Base-by-base conservation (phyloP, 2,329 filamentous ascomycete species). In the Gaeumannomyces tritici region DNA sequence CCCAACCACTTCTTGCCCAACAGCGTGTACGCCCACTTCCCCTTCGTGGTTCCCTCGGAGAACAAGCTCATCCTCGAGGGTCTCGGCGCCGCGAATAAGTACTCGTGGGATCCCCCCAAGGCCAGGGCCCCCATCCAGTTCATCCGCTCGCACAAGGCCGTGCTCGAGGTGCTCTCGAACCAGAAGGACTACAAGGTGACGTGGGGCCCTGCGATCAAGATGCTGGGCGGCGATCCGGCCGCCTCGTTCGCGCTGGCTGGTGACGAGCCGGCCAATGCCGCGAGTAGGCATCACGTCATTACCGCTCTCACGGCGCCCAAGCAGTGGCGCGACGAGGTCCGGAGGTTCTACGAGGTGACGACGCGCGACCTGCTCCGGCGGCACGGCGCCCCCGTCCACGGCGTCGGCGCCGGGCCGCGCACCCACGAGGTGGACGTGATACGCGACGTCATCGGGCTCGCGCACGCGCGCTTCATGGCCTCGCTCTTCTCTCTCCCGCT, bases 21-120 rank as follows among this genome's bases (percentile, higher is more conserved):
- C 70, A 87, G 84, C 56, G 80, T 89, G 63, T 87, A 88, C 67
- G 86, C 83, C 8, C 84, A 87, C 67, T 85, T 81, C 71, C 84
- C 80, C 1, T 67, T 75, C 33, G 69, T 71, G 26, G 65, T 69
- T 1, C 71, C 72, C 1, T 29, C 65, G 0, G 84, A 87, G 65
- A 89, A 87, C 73, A 73, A 79, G 60, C 77, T 74, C n/a, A 86
- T 87, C 63, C 79, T 86, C 68, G 80, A 80, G 65, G 73, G 77
- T 42, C 76, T 89, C 2, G 79, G 79, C 31, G 79, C 81, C 62
- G 80, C 81, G 57, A 72, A 81, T 42, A 74, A 85, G 42, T 89
- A 88, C 72, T 82, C 80, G 59, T 89, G 81, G 73, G 79, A 83
- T 12, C 74, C 74, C 47, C 85, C 85, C 1, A 67, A 73, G 6